phyloP scores from a whole-genome alignment of 2,329 filamentous ascomycete species.

The Tolypocladium sp. region DNA sequence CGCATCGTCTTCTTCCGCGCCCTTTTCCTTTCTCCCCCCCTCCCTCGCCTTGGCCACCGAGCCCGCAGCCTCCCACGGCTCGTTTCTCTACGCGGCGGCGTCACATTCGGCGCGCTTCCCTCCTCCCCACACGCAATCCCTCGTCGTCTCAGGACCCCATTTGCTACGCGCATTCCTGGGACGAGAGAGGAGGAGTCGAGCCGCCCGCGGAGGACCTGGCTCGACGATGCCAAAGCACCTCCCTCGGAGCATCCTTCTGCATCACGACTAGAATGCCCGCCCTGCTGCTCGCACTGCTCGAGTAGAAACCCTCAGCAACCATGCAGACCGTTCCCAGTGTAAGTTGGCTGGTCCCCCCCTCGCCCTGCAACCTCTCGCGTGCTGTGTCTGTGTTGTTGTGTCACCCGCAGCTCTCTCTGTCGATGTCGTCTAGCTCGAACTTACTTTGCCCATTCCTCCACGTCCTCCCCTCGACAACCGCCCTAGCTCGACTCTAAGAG shows the following conservation, averaged over 20 bases:
- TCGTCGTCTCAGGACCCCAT: background rate
- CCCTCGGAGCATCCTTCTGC: constrained; percentile 6
- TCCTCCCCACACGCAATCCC: constrained; percentile 4
- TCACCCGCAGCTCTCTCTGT: background rate
- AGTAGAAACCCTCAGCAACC: constrained; percentile 30
- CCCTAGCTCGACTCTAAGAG: background rate
- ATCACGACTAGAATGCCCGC: constrained; percentile 25
- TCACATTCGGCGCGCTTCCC: background rate
- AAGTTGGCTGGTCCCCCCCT: constrained; percentile 18
- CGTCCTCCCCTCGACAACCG: background rate
- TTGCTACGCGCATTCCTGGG: constrained; percentile 1
- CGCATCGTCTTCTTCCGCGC: background rate
- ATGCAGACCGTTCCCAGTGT: constrained; percentile 47
- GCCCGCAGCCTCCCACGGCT: constrained; percentile 1
- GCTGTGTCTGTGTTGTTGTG: constrained; percentile 1
- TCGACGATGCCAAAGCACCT: constrained; percentile 8
- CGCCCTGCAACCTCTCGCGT: background rate
- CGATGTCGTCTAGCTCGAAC: constrained; percentile 6
- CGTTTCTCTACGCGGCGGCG: background rate
- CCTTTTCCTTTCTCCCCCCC: background rate
- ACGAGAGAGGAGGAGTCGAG: constrained; percentile 1
- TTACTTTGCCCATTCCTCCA: constrained; percentile 13
- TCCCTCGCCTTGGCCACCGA: background rate
- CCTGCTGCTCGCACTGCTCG: constrained; percentile 25
- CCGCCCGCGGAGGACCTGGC: background rate